These are phyloP conservation scores for Euphrasia confusa DNA, from an alignment of 257 asterid genomes.

Conservation along the genomic window DNA sequence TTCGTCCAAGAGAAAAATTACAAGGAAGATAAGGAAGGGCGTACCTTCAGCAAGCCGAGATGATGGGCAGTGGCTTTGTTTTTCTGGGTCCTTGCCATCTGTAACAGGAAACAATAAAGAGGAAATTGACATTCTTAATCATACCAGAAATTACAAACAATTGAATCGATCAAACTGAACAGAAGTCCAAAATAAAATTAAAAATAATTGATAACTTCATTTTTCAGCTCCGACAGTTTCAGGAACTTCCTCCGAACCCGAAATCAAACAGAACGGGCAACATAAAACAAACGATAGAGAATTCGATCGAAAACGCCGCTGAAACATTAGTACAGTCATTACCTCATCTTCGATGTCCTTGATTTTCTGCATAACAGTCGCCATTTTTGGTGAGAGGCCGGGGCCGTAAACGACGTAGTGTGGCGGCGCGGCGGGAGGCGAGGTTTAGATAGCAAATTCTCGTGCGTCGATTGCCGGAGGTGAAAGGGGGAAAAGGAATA, in stretches of 20 bases:
- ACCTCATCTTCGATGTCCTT: conserved; percentile 99
- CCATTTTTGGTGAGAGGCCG: conserved; percentile 42
- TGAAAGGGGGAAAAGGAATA: conserved; percentile 7
- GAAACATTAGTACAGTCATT: background rate
- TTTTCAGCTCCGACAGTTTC: conserved; percentile 12
- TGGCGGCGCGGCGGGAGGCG: conserved; percentile 22
- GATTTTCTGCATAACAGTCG: conserved; percentile 97
- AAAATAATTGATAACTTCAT: background rate
- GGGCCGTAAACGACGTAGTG: conserved; percentile 19
- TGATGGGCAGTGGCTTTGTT: conserved; percentile 98
- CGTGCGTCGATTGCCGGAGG: conserved; percentile 21
- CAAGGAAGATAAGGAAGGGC: conserved; percentile 3
- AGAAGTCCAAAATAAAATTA: background rate
- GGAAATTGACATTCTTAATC: conserved; percentile 10
- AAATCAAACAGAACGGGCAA: background rate
- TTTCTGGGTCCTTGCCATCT: conserved; percentile 98
- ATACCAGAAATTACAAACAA: background rate
- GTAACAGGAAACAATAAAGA: conserved; percentile 28
- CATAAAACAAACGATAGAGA: background rate
- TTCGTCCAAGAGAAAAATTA: conserved; percentile 11
- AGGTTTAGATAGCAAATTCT: conserved; percentile 9
- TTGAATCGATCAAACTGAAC: background rate
- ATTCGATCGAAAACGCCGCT: conserved; percentile 18
- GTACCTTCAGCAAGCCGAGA: conserved; percentile 90
- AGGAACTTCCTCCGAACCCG: background rate